phyloP scores from a whole-genome alignment of 148 eudicot species.

The Amaranthus hypochondriacus region DNA sequence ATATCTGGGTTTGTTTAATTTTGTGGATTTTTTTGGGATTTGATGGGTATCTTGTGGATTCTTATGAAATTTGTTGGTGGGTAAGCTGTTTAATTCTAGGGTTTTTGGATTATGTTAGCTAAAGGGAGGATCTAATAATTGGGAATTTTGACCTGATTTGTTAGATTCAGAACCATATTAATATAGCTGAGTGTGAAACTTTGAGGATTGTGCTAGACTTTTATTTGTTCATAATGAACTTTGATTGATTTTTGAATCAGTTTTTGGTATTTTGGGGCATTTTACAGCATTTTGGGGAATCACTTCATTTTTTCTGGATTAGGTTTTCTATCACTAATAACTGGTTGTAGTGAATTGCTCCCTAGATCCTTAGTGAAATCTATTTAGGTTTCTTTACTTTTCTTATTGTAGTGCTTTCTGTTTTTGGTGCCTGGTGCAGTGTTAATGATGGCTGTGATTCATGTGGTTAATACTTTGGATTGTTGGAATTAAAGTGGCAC shows the following conservation, averaged over 20 bases:
- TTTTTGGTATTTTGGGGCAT: neutral
- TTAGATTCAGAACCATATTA: neutral
- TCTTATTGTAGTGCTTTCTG: neutral
- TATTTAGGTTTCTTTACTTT: neutral
- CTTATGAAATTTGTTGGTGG: neutral
- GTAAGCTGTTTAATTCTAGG: neutral
- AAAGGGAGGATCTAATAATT: neutral
- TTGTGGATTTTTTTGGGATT: neutral
- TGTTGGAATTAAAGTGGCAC: neutral
- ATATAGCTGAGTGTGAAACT: neutral
- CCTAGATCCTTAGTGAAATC: neutral
- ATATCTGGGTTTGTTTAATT: slow-evolving; percentile 12
- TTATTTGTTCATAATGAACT: neutral
- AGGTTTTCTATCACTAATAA: neutral
- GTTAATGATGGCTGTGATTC: neutral
- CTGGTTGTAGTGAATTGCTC: neutral
- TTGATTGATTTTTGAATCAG: neutral
- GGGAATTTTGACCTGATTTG: neutral
- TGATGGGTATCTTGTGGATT: neutral
- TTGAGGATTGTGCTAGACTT: neutral
- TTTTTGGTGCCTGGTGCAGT: slow-evolving; percentile 10
- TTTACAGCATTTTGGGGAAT: neutral
- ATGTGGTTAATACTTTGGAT: neutral
- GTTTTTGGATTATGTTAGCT: neutral
- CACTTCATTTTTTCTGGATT: neutral